A percentile compares a stretch with the other conserved stretches of the same genome.
Conservation (phyloP, 352 stramenopile genomes). For the Pythium monospermum region DNA sequence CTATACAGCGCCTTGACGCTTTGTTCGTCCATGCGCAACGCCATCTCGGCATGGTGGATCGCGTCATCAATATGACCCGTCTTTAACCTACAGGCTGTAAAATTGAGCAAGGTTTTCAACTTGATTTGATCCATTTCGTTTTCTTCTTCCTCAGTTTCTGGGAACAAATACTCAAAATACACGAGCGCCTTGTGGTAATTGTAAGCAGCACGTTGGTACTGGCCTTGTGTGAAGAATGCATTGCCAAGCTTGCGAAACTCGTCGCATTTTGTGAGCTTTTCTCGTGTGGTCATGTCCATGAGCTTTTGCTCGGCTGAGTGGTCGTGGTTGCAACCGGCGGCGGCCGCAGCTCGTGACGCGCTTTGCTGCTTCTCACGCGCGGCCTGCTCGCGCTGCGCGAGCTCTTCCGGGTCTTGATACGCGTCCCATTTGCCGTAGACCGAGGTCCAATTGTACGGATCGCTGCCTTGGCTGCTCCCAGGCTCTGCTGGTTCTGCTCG, state of each 20-base stretch:
- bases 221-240: conserved; percentile 68
- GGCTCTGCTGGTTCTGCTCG: too few species aligned
- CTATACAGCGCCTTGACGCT: conserved; percentile 71
- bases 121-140: conserved; percentile 41
- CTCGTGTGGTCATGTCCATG: conserved; percentile 77
- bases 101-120: conserved; percentile 67
- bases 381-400: conserved; percentile 56
- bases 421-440: conserved; percentile 78
- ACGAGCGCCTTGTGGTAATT: conserved; percentile 81
- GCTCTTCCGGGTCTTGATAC: conserved; percentile 78
- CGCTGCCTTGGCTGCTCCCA: conserved; percentile 10
- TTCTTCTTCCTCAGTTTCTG: conserved; percentile 56
- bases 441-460: conserved; percentile 65
- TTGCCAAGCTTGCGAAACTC: conserved; percentile 67
- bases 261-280: conserved; percentile 61
- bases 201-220: conserved; percentile 76
- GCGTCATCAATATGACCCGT: conserved; percentile 67
- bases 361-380: conserved; percentile 59
- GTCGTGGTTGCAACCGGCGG: conserved; percentile 73
- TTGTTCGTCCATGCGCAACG: conserved; percentile 43
- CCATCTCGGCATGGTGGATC: conserved; percentile 56
- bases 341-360: conserved; percentile 20
- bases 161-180: conserved; percentile 87
- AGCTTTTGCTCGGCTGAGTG: conserved; percentile 84
- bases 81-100: conserved; percentile 66